Percentiles rank a stretch among this genome's conserved stretches.
These are phyloP conservation scores for Theileria luwenshuni DNA, from an alignment of 169 alveolate species.

Conservation along the genomic window DNA sequence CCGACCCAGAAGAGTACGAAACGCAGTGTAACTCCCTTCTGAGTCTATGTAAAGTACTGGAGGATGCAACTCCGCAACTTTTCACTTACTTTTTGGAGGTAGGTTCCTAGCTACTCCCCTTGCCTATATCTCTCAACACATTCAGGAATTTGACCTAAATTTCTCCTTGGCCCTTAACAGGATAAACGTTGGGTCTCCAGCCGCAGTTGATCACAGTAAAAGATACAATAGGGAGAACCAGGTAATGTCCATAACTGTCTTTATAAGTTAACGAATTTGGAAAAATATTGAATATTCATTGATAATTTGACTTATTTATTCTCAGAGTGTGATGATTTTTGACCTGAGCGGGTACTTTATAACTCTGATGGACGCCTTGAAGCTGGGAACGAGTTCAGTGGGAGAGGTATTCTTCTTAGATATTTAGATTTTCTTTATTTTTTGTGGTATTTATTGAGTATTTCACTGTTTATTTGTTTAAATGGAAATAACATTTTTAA, in stretches of 20 bases:
- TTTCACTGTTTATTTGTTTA: too few relatives aligned
- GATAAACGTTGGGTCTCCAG: slow-evolving; percentile 45
- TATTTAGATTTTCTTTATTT: too few relatives aligned
- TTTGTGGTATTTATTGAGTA: too few relatives aligned
- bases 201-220: background rate
- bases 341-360: slow-evolving; percentile 65
- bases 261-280: background rate
- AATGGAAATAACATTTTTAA: too few relatives aligned
- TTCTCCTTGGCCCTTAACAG: slow-evolving; percentile 57
- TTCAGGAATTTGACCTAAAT: slow-evolving; percentile 30
- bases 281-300: too few relatives aligned
- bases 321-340: slow-evolving; percentile 40
- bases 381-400: slow-evolving; percentile 31
- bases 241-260: background rate
- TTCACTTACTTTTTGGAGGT: slow-evolving; percentile 33
- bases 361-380: slow-evolving; percentile 63
- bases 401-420: background rate
- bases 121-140: background rate
- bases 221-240: slow-evolving; percentile 18
- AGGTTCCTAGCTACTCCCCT: background rate
- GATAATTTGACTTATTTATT: background rate
- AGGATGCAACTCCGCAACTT: slow-evolving; percentile 42
- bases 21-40: slow-evolving; percentile 39
- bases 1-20: slow-evolving; percentile 27
- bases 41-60: slow-evolving; percentile 24